Conservation (phyloP, 257 asterid species). For the Penstemon eatonii region DNA sequence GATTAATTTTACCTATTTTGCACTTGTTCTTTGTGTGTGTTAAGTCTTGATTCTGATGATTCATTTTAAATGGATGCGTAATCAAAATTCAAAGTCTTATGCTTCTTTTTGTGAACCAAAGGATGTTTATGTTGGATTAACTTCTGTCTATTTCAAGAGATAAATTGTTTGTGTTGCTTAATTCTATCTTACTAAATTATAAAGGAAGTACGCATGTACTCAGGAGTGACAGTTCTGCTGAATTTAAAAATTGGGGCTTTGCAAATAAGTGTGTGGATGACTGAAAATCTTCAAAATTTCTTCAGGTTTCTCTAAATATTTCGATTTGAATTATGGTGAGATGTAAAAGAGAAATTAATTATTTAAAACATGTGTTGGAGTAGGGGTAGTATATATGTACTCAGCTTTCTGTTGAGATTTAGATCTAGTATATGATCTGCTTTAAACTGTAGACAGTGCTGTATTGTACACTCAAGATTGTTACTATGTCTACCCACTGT, state of each 20-base stretch:
- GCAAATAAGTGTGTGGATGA: not conserved
- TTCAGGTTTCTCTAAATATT: not conserved
- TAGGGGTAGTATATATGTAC: not conserved
- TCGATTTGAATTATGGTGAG: not conserved
- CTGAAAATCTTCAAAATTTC: not conserved
- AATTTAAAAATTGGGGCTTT: not conserved
- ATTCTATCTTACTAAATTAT: not conserved
- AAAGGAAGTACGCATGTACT: not conserved
- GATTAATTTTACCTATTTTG: not conserved
- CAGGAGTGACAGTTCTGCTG: not conserved
- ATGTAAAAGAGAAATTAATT: not conserved
- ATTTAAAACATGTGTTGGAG: not conserved
- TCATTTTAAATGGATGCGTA: not conserved
- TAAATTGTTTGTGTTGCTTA: too few species aligned
- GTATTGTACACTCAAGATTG: not conserved
- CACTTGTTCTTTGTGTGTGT: not conserved
- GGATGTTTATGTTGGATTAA: slow-evolving; percentile 26
- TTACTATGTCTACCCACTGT: not conserved
- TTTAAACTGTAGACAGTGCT: not conserved
- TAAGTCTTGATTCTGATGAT: not conserved
- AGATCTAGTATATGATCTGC: not conserved
- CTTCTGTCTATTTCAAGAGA: not conserved
- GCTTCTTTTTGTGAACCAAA: slow-evolving; percentile 20
- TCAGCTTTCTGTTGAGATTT: not conserved
- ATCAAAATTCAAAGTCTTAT: not conserved